Evolutionary conservation across 2,329 filamentous ascomycete species (phyloP).

Genomic region (Penicillium hesseltinei): DNA sequence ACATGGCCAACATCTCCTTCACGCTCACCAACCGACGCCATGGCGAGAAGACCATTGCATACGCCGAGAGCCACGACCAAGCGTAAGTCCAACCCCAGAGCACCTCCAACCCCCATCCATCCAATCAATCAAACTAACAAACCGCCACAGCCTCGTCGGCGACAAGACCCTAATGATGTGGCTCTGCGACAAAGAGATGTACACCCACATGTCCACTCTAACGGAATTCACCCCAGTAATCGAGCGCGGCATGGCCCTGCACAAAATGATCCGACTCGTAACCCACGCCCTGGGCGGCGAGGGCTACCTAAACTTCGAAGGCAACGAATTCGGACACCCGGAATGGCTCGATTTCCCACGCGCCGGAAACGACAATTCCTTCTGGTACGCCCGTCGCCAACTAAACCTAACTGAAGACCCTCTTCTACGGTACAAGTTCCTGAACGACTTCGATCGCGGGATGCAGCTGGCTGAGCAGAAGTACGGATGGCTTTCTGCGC

Average conservation of each 20-base stretch:
- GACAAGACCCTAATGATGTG: constrained; percentile 98
- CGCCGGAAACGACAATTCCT: constrained; percentile 87
- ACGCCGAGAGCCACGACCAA: constrained; percentile 96
- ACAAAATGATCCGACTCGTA: constrained; percentile 96
- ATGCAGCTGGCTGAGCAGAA: constrained; percentile 88
- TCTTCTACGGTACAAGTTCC: constrained; percentile 81
- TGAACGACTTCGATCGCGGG: constrained; percentile 88
- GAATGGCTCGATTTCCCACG: constrained; percentile 99
- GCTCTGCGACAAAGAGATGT: constrained; percentile 94
- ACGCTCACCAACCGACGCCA: constrained; percentile 90
- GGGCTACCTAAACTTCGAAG: constrained; percentile 97
- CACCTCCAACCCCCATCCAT: not conserved
- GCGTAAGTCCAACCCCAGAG: constrained; percentile 62
- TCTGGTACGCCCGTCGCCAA: constrained; percentile 90
- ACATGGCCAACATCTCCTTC: constrained; percentile 78
- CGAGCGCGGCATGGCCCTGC: constrained; percentile 83
- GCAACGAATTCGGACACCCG: constrained; percentile 97
- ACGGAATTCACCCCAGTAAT: constrained; percentile 84
- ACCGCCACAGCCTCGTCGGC: constrained; percentile 69
- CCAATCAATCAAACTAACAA: constrained; percentile 6
- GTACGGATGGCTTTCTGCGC: constrained; percentile 83
- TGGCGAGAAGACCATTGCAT: constrained; percentile 97
- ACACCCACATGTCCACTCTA: constrained; percentile 92
- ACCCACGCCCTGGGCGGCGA: constrained; percentile 91
- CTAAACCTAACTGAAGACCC: constrained; percentile 87